Evolutionary conservation across 2,329 filamentous ascomycete genomes (phyloP).

Genomic region (Aspergillus awamori): DNA sequence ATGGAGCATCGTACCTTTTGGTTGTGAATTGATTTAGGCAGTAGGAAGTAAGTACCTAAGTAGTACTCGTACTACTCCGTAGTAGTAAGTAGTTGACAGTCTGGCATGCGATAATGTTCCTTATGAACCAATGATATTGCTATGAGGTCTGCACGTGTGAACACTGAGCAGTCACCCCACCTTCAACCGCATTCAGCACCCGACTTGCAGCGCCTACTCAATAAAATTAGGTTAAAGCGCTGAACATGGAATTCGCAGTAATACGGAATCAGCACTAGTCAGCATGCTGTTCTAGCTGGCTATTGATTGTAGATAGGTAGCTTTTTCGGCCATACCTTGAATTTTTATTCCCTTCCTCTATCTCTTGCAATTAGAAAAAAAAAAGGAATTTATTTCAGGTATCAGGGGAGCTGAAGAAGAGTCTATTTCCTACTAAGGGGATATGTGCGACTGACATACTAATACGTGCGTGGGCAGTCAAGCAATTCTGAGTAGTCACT

Average conservation of each 20-base stretch:
- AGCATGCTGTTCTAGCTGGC: no score
- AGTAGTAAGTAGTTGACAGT: not conserved
- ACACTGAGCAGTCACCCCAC: not conserved
- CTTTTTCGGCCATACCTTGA: no score
- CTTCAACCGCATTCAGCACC: not conserved
- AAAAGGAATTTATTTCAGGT: no score
- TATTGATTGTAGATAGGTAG: no score
- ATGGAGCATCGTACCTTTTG: no score
- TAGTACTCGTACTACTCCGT: not conserved
- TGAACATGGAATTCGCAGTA: no score
- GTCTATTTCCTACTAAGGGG: no score
- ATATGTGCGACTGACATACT: no score
- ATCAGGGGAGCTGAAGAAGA: no score
- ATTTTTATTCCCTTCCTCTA: no score
- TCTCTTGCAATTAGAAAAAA: no score
- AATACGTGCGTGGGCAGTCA: not conserved
- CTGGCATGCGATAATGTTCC: not conserved
- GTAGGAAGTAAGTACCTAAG: not conserved
- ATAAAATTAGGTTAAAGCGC: not conserved
- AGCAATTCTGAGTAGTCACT: not conserved
- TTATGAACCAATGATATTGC: not conserved
- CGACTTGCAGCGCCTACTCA: not conserved
- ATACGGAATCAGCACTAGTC: no score
- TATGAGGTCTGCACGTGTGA: constrained; percentile 3
- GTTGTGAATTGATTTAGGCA: not conserved